Evolutionary conservation across 495 filamentous ascomycete species (phyloP).

Genomic region (Immersiella caudata): DNA sequence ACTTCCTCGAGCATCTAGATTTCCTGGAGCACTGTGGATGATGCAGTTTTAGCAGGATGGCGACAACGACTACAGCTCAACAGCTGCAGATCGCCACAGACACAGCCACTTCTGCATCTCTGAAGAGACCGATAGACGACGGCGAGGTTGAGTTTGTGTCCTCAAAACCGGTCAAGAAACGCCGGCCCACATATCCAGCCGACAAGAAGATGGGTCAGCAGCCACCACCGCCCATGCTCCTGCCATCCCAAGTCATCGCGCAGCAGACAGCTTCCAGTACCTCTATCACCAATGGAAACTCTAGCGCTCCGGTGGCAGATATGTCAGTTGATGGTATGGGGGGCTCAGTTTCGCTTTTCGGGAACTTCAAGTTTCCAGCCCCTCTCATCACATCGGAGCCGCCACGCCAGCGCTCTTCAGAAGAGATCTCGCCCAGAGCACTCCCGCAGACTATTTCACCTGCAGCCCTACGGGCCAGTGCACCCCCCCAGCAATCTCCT

Average conservation of each 20-base stretch:
- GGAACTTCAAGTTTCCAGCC: slow-evolving; percentile 21
- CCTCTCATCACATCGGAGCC: not conserved
- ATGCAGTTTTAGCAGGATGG: not conserved
- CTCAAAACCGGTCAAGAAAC: slow-evolving; percentile 46
- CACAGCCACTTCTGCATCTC: not conserved
- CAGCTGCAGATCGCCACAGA: not conserved
- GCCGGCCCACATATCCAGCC: slow-evolving; percentile 18
- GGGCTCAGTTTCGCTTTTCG: slow-evolving; percentile 17
- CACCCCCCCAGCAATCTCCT: not conserved
- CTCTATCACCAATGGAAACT: too few relatives aligned
- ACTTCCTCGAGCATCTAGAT: not conserved
- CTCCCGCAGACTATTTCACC: slow-evolving; percentile 15
- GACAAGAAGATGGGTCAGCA: not conserved
- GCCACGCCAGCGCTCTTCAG: slow-evolving; percentile 8
- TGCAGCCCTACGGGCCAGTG: not conserved
- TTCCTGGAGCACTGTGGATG: not conserved
- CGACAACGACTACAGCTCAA: not conserved
- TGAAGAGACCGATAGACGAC: slow-evolving; percentile 35
- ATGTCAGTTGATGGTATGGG: slow-evolving; percentile 2
- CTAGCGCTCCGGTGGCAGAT: slow-evolving; percentile 13
- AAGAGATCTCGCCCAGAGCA: slow-evolving; percentile 26
- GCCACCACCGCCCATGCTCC: not conserved
- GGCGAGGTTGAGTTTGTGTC: slow-evolving; percentile 52
- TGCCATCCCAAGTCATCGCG: too few relatives aligned
- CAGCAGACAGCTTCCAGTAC: too few relatives aligned